Evolutionary conservation across 1,284 basidiomycete species (phyloP), one percentile per base, ranked within the genome.

Genomic region (Rhodotorula sp.): DNA sequence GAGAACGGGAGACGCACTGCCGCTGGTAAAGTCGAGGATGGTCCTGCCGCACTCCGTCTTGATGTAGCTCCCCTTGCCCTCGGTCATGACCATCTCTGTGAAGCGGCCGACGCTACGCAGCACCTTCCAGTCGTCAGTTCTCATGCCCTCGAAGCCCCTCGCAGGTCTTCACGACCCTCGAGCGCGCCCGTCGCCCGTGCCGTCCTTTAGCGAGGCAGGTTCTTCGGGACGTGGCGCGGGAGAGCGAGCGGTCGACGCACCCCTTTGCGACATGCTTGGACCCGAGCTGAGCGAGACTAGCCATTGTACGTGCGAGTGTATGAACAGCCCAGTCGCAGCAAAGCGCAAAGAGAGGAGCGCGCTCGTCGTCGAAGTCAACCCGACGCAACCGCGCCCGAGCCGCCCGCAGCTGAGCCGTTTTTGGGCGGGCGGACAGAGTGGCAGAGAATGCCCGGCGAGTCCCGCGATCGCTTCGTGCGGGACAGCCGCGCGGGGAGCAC

Each of bases 11-110:
- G 50, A 66, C 64, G 62, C 15, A 66, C 68, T 70, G 31, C 92
- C 92, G 77, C 86, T 86, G 8, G 90, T 93, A 76, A 94, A 94
- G 80, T 94, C 92, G 60, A 94, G 84, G 77, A 90, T 78, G 75
- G 82, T 84, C 66, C 86, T 84, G 9, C 91, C 92, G 73, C 91
- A 88, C 54, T 87, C 68, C 11, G 63, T 64, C 47, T 60, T 51
- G 64, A 72, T 58, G 66, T 67, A 72, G 20, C 66, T 59, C 5
- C 73, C 92, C 76, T 87, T 83, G 51, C 89, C 92, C 76, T 87
- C 89, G 64, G 84, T 83, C 81, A 94, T 88, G 65, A 94, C 84
- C 15, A 87, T 88, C 69, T 91, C 85, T 0, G 87, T 86, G 59
- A 88, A 81, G 54, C 89, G 83, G 8, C 83, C 85, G 15, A 92